A percentile compares a stretch with the other conserved stretches of the same genome.
Conservation (phyloP, 2,329 filamentous ascomycete genomes). For the Byssochlamys sp. region DNA sequence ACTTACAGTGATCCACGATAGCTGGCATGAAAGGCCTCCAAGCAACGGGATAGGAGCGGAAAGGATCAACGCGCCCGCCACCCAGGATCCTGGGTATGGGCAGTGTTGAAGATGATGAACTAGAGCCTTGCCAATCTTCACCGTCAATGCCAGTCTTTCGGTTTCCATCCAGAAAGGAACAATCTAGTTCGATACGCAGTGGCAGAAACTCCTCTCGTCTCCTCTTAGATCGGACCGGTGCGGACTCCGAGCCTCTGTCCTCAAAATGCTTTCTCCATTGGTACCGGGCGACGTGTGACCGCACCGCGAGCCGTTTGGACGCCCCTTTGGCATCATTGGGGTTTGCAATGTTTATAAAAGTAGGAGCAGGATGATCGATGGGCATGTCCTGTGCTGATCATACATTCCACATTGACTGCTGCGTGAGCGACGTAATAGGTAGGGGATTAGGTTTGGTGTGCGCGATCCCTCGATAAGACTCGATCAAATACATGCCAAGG, state of each 20-base stretch:
- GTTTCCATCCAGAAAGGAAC: background rate
- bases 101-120: background rate
- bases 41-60: constrained; percentile 26
- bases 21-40: constrained; percentile 26
- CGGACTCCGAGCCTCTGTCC: constrained; percentile 1
- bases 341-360: constrained; percentile 17
- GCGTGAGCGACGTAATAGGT: background rate
- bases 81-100: constrained; percentile 13
- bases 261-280: constrained; percentile 13
- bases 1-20: constrained; percentile 27
- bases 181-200: constrained; percentile 3
- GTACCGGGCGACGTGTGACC: constrained; percentile 17
- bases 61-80: constrained; percentile 19
- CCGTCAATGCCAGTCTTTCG: background rate
- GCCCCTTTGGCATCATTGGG: constrained; percentile 17
- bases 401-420: background rate
- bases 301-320: constrained; percentile 14
- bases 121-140: background rate
- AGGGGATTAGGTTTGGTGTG: background rate
- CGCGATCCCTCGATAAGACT: background rate
- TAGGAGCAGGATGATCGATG: background rate
- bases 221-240: background rate
- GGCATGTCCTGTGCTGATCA: background rate
- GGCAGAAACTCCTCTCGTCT: constrained; percentile 4
- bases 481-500: background rate